Conservation (phyloP, 352 stramenopile species). For the Pythium brassicae region DNA sequence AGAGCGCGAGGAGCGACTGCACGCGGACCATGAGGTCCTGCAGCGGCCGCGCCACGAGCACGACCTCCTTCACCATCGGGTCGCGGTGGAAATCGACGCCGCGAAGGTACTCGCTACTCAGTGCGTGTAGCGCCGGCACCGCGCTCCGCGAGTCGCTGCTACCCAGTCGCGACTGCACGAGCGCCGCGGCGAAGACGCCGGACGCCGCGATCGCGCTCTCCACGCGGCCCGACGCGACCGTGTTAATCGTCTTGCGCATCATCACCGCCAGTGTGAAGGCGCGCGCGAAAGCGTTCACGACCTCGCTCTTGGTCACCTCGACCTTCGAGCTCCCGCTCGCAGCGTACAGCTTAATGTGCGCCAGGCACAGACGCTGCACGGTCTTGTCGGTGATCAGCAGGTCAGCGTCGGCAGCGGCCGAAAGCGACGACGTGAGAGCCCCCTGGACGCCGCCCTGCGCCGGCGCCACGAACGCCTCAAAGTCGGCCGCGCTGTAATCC, state of each 20-base stretch:
- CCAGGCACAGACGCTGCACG: conserved; percentile 65
- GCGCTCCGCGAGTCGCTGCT: conserved; percentile 27
- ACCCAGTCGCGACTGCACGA: conserved; percentile 68
- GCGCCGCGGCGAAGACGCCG: conserved; percentile 51
- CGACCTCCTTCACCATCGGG: conserved; percentile 90
- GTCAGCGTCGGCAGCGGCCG: conserved; percentile 24
- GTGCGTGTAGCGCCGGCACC: conserved; percentile 48
- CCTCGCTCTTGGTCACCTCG: conserved; percentile 29
- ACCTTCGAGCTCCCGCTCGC: conserved; percentile 45
- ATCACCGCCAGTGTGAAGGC: conserved; percentile 67
- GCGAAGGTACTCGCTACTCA: conserved; percentile 72
- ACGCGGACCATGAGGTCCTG: conserved; percentile 87
- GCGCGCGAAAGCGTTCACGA: conserved; percentile 62
- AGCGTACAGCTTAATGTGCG: conserved; percentile 67
- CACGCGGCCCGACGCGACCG: conserved; percentile 30
- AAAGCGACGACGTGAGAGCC: conserved; percentile 12
- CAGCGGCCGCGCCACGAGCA: conserved; percentile 86
- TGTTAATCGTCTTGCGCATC: conserved; percentile 66
- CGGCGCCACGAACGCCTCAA: conserved; percentile 55
- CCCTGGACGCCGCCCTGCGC: conserved; percentile 18
- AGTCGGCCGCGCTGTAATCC: conserved; percentile 80
- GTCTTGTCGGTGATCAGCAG: conserved; percentile 72
- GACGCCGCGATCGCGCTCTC: conserved; percentile 54
- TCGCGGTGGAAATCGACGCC: conserved; percentile 93
- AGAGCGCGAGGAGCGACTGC: conserved; percentile 90